These are phyloP conservation scores for Starmerella stellata DNA, from an alignment of 805 yeast species.

Conservation along the genomic window DNA sequence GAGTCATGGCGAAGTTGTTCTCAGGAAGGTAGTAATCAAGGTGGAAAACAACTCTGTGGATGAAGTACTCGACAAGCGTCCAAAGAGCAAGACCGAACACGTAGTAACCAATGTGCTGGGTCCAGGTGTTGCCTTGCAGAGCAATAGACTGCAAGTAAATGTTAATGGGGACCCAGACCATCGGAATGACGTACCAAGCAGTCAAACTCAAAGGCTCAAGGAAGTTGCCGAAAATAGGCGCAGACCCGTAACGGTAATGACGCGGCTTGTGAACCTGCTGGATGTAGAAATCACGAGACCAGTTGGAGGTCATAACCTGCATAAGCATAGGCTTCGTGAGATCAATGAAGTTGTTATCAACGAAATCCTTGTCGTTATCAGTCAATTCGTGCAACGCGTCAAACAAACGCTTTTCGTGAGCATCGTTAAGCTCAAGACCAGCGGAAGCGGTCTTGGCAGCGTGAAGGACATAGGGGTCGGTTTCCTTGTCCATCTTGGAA, in stretches of 20 bases:
- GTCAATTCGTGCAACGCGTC: slow-evolving; percentile 50
- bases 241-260: slow-evolving; percentile 93
- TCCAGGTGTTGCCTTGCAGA: slow-evolving; percentile 27
- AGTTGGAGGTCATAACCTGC: slow-evolving; percentile 62
- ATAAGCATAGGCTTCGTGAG: slow-evolving; percentile 59
- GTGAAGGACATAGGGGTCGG: slow-evolving; percentile 27
- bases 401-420: slow-evolving; percentile 11
- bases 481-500: slow-evolving; percentile 25
- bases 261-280: slow-evolving; percentile 97
- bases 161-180: slow-evolving; percentile 72
- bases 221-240: slow-evolving; percentile 86
- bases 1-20: slow-evolving; percentile 48
- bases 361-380: slow-evolving; percentile 51
- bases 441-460: slow-evolving; percentile 43
- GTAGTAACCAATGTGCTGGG: slow-evolving; percentile 33
- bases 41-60: slow-evolving; percentile 89
- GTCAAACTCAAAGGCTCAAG: slow-evolving; percentile 81
- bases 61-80: slow-evolving; percentile 74
- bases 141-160: slow-evolving; percentile 45
- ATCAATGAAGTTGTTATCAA: slow-evolving; percentile 72
- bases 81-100: slow-evolving; percentile 71
- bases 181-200: slow-evolving; percentile 87
- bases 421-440: slow-evolving; percentile 11
- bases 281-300: slow-evolving; percentile 74
- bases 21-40: slow-evolving; percentile 76